These are phyloP conservation scores for Iberis pinnata DNA, from an alignment of 345 rosid species.

Conservation along the genomic window DNA sequence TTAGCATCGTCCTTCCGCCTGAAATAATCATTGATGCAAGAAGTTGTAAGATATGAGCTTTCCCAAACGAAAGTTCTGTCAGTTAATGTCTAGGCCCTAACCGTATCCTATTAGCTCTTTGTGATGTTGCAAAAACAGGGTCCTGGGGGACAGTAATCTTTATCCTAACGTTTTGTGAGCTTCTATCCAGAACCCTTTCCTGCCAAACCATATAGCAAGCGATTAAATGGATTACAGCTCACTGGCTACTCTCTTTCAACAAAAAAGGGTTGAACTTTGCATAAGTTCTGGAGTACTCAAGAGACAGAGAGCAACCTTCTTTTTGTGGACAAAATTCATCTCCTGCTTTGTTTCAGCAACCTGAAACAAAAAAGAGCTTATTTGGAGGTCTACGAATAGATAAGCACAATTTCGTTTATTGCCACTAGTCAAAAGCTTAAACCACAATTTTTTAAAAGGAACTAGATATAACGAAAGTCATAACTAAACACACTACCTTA, in stretches of 20 bases:
- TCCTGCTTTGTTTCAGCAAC: slow-evolving; percentile 52
- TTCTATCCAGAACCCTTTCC: slow-evolving; percentile 48
- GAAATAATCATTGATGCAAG: slow-evolving; percentile 28
- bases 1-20: slow-evolving; percentile 52
- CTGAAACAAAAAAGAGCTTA: slow-evolving; percentile 32
- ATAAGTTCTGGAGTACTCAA: background rate
- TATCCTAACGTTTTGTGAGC: slow-evolving; percentile 32
- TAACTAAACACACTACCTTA: slow-evolving; percentile 43
- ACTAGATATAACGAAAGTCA: background rate
- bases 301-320: slow-evolving; percentile 41
- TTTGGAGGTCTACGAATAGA: background rate
- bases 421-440: no score
- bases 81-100: slow-evolving; percentile 24
- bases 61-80: background rate
- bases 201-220: slow-evolving; percentile 30
- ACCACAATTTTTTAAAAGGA: no score
- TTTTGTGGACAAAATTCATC: slow-evolving; percentile 68
- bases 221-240: background rate
- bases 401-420: background rate
- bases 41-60: slow-evolving; percentile 11
- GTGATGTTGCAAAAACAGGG: slow-evolving; percentile 84
- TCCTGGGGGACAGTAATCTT: slow-evolving; percentile 81
- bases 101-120: slow-evolving; percentile 75
- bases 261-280: background rate
- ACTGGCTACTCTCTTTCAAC: background rate